A percentile compares a stretch with the other conserved stretches of the same genome.
Conservation (phyloP, 148 eudicot genomes). For the Silene uniflora region DNA sequence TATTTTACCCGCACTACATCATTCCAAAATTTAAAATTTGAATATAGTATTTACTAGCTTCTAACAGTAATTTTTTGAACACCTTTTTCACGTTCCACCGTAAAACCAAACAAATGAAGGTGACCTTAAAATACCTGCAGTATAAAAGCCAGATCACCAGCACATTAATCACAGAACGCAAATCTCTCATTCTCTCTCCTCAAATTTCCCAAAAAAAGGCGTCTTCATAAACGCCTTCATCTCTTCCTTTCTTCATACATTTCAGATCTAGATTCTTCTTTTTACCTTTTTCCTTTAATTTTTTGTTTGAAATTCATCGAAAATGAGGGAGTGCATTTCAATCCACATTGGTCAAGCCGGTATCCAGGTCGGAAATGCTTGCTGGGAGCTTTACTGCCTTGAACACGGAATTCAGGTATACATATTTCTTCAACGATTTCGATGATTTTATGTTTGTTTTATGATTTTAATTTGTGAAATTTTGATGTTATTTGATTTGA, state of each 20-base stretch:
- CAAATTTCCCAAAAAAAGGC: not conserved
- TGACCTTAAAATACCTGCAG: not conserved
- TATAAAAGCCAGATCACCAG: too few species aligned
- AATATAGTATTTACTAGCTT: too few species aligned
- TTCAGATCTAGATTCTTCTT: not conserved
- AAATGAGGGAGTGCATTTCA: slow-evolving; percentile 16
- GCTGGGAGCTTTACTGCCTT: slow-evolving; percentile 20
- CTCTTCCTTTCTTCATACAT: not conserved
- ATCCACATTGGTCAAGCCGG: slow-evolving; percentile 21
- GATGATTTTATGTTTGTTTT: too few species aligned
- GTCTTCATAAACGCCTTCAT: slow-evolving; percentile 11
- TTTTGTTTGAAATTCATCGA: not conserved
- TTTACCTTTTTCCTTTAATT: too few species aligned
- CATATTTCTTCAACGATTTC: too few species aligned
- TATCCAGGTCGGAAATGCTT: slow-evolving; percentile 19
- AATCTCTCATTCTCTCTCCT: not conserved
- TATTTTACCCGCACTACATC: too few species aligned
- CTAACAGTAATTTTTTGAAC: too few species aligned
- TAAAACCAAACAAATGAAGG: not conserved
- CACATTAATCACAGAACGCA: not conserved
- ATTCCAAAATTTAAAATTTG: too few species aligned
- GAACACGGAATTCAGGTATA: slow-evolving; percentile 18
- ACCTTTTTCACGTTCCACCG: too few species aligned
- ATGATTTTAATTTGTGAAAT: too few species aligned
- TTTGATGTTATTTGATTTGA: too few species aligned